phyloP scores from a whole-genome alignment of 805 yeast genomes.

The Kregervanrija fluxuum region DNA sequence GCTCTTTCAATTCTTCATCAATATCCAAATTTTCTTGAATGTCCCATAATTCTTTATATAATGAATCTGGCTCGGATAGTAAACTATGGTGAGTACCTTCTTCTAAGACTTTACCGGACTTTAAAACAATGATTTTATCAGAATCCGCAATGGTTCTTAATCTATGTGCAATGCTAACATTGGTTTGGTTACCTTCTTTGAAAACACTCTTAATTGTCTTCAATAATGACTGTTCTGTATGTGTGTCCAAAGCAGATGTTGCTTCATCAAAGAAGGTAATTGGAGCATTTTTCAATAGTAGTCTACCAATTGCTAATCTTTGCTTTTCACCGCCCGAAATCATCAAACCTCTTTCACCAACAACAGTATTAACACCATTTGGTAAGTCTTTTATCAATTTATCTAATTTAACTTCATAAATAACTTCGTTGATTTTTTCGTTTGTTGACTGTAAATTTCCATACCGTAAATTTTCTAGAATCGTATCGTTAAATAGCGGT shows the following conservation, averaged over 20 bases:
- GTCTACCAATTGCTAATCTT: slow-evolving; percentile 85
- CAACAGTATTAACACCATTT: slow-evolving; percentile 76
- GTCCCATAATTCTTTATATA: slow-evolving; percentile 81
- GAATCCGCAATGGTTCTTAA: slow-evolving; percentile 90
- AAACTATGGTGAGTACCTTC: slow-evolving; percentile 77
- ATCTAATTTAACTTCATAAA: slow-evolving; percentile 64
- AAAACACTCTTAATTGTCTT: slow-evolving; percentile 67
- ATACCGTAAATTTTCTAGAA: slow-evolving; percentile 79
- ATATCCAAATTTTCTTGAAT: slow-evolving; percentile 77
- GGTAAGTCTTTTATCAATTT: slow-evolving; percentile 64
- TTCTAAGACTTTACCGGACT: slow-evolving; percentile 73
- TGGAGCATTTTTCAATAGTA: slow-evolving; percentile 78
- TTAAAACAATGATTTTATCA: slow-evolving; percentile 84
- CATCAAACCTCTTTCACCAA: slow-evolving; percentile 98
- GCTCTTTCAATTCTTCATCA: slow-evolving; percentile 20
- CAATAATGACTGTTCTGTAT: slow-evolving; percentile 82
- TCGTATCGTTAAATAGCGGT: slow-evolving; percentile 87
- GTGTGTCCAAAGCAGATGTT: slow-evolving; percentile 92
- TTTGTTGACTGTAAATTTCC: slow-evolving; percentile 72
- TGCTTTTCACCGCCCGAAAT: slow-evolving; percentile 99
- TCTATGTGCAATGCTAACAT: slow-evolving; percentile 89
- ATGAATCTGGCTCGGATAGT: slow-evolving; percentile 43
- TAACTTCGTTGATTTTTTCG: slow-evolving; percentile 58
- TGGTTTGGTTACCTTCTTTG: slow-evolving; percentile 45
- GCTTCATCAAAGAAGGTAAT: slow-evolving; percentile 96